A percentile compares a stretch with the other conserved stretches of the same genome.
These are phyloP conservation scores for Elasticomyces elasticus DNA, from an alignment of 495 filamentous ascomycete genomes.

Conservation along the genomic window DNA sequence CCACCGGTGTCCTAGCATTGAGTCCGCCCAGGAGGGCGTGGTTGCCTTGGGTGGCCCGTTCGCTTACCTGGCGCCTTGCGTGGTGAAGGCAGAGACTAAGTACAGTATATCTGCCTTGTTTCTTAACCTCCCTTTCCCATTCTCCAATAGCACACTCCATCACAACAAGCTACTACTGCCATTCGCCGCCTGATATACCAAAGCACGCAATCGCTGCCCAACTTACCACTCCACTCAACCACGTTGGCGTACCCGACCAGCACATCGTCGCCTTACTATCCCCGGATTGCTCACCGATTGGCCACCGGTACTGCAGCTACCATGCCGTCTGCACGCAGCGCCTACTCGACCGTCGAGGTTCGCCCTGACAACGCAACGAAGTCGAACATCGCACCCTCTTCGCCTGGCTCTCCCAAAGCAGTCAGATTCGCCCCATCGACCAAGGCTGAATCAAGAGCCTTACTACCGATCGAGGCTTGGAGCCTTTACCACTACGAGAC, in stretches of 20 bases:
- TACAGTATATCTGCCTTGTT: constrained; percentile 8
- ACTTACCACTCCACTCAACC: constrained; percentile 2
- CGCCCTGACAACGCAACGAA: constrained; percentile 1
- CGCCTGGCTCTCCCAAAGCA: constrained; percentile 11
- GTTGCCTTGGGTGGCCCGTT: no score
- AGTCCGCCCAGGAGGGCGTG: not conserved
- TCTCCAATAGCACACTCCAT: constrained; percentile 9
- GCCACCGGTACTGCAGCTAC: not conserved
- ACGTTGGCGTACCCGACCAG: not conserved
- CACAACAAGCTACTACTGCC: constrained; percentile 3
- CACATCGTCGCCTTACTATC: not conserved
- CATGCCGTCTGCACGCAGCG: constrained; percentile 8
- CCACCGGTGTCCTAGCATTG: not conserved
- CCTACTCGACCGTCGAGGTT: constrained; percentile 14
- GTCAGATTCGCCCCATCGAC: constrained; percentile 12
- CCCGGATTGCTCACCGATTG: not conserved
- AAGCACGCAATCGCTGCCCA: constrained; percentile 2
- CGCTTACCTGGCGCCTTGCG: not conserved
- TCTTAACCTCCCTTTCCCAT: not conserved
- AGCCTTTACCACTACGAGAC: constrained; percentile 32
- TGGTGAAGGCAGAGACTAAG: not conserved
- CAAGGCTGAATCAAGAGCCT: constrained; percentile 17
- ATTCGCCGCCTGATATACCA: constrained; percentile 12
- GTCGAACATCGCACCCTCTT: constrained; percentile 8
- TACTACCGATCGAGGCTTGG: constrained; percentile 28